Evolutionary conservation across 225 moss, liverwort and hornwort genomes (phyloP).

Genomic region (Polytrichum commune): DNA sequence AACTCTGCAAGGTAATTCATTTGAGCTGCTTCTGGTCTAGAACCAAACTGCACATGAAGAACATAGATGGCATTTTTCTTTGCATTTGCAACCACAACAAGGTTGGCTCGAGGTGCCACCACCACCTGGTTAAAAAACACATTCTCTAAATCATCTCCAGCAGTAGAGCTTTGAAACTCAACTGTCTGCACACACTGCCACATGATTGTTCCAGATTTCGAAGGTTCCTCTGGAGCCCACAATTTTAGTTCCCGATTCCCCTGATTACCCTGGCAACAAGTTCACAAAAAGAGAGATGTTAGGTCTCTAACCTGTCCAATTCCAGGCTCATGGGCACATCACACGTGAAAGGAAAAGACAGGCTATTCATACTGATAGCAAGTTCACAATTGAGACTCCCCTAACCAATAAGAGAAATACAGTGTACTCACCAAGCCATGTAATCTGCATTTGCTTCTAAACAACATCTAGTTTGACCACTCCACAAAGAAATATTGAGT

Average conservation of each 20-base stretch:
- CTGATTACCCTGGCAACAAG: conserved; percentile 58
- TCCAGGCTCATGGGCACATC: too few species aligned
- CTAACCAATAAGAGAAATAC: too few species aligned
- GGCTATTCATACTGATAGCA: too few species aligned
- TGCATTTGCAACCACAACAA: conserved; percentile 89
- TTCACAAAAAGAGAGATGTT: background rate
- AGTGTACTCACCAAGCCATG: too few species aligned
- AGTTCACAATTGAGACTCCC: too few species aligned
- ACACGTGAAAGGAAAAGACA: too few species aligned
- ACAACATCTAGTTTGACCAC: too few species aligned
- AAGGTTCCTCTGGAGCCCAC: conserved; percentile 79
- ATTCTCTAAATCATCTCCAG: conserved; percentile 56
- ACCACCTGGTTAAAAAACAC: conserved; percentile 95
- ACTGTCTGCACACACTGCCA: conserved; percentile 90
- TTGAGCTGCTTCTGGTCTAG: conserved; percentile 58
- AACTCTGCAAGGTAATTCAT: conserved; percentile 94
- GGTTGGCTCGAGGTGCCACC: conserved; percentile 71
- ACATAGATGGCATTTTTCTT: conserved; percentile 92
- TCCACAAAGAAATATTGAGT: too few species aligned
- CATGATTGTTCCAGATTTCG: conserved; percentile 58
- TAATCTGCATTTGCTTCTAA: too few species aligned
- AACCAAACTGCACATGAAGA: conserved; percentile 89
- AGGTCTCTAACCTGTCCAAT: too few species aligned
- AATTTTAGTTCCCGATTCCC: conserved; percentile 89
- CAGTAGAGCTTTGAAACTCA: conserved; percentile 79